These are phyloP conservation scores for Chalciporus chontae DNA, from an alignment of 768 basidiomycete genomes.

Conservation along the genomic window DNA sequence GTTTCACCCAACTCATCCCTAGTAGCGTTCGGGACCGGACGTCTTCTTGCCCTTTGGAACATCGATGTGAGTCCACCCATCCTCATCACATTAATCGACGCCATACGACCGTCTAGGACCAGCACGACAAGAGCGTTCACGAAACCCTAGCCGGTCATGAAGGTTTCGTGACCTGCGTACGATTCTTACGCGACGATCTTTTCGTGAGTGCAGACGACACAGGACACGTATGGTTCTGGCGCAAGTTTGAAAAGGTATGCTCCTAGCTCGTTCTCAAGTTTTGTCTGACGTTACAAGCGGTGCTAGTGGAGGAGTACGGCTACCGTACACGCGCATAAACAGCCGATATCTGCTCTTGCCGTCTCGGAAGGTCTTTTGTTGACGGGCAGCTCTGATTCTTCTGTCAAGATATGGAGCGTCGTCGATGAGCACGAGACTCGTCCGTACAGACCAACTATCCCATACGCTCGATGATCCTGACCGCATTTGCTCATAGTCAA, in stretches of 20 bases:
- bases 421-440: slow-evolving; percentile 25
- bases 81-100: background rate
- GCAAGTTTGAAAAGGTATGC: slow-evolving; percentile 26
- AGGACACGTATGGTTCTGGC: slow-evolving; percentile 69
- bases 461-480: slow-evolving; percentile 3
- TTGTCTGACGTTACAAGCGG: slow-evolving; percentile 6
- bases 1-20: slow-evolving; percentile 30
- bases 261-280: slow-evolving; percentile 4
- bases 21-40: slow-evolving; percentile 57
- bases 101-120: slow-evolving; percentile 36
- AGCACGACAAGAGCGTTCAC: slow-evolving; percentile 50
- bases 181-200: slow-evolving; percentile 50
- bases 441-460: slow-evolving; percentile 14
- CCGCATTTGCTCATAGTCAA: slow-evolving; percentile 26
- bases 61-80: slow-evolving; percentile 37
- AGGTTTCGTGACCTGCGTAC: slow-evolving; percentile 71
- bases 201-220: slow-evolving; percentile 76
- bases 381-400: slow-evolving; percentile 82
- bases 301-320: slow-evolving; percentile 54
- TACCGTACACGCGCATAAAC: slow-evolving; percentile 57
- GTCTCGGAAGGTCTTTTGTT: slow-evolving; percentile 48
- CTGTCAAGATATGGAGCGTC: slow-evolving; percentile 71
- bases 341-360: slow-evolving; percentile 68
- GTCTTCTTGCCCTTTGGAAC: slow-evolving; percentile 59
- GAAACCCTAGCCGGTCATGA: slow-evolving; percentile 75